phyloP scores from a whole-genome alignment of 495 filamentous ascomycete species.

The Tricharina praecox region DNA sequence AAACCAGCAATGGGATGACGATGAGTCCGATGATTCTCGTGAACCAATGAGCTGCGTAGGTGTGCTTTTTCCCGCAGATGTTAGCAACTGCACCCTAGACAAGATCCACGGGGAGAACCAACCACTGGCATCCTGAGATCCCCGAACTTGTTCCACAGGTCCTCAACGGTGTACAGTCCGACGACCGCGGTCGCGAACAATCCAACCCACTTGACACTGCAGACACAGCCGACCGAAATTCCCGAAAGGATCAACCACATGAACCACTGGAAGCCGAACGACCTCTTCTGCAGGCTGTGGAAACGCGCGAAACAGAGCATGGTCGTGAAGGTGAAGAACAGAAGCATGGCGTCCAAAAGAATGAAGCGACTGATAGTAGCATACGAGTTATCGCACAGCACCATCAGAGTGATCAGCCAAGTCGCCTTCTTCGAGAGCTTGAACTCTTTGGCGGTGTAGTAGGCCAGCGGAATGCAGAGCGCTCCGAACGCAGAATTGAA shows the following conservation, averaged over 20 bases:
- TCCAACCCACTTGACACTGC: constrained; percentile 91
- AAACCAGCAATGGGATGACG: constrained; percentile 66
- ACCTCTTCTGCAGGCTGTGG: constrained; percentile 63
- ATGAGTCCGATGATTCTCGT: constrained; percentile 80
- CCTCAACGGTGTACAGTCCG: constrained; percentile 88
- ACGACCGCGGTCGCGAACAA: constrained; percentile 88
- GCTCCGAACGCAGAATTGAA: constrained; percentile 95
- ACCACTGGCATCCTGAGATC: constrained; percentile 78
- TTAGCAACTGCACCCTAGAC: constrained; percentile 2
- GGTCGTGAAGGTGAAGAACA: constrained; percentile 94
- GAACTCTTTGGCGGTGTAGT: constrained; percentile 81
- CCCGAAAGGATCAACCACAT: constrained; percentile 82
- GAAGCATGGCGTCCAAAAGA: constrained; percentile 90
- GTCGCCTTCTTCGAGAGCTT: constrained; percentile 71
- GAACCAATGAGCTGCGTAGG: constrained; percentile 57
- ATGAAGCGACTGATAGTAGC: constrained; percentile 97
- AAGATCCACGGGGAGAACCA: constrained; percentile 16
- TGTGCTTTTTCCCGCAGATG: constrained; percentile 24
- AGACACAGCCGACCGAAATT: constrained; percentile 88
- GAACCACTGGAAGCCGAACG: constrained; percentile 81
- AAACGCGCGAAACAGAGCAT: constrained; percentile 93
- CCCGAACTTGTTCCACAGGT: constrained; percentile 96
- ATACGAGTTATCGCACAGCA: constrained; percentile 96
- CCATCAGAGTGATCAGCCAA: constrained; percentile 92
- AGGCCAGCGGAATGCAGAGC: constrained; percentile 81